Evolutionary conservation across 192 early-diverging fungal species (phyloP), one percentile per base, ranked within the genome.

Genomic region (Rhizophagus sp.): DNA sequence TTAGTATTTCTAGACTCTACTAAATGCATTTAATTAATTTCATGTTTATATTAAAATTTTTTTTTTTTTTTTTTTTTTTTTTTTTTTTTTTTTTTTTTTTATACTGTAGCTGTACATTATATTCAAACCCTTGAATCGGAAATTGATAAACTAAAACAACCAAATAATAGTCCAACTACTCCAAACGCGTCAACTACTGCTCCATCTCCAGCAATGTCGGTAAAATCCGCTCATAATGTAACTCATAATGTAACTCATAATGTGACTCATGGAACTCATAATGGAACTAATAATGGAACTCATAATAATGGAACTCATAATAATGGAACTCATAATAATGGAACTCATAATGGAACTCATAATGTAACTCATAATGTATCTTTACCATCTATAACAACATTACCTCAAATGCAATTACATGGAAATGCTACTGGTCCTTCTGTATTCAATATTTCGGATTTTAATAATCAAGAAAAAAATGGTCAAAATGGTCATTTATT

Each of bases 101-200:
- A 19, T 57, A 12, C 57, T 33, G 15, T 57, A 73, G 72, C 72
- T 7, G 72, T 50, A 8, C 72, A 73, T 33, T 73, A 73, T 36
- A 73, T 73, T 27, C 72, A 73, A n/a, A 9, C 72, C 1, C 15
- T 73, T 4, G 72, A 73, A 73, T 11, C 39, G 12, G 44, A 73
- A 61, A n/a, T 73, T 50, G n/a, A 22, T 12, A 73, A 73, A 34
- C 24, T 73, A 12, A 73, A 73, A 50, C 25, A 27, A 73, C 24
- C 72, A 19, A 22, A 3, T 39, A 41, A 22, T 39, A 22, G 17
- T 22, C 34, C 67, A 69, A 39, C 67, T 7, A 39, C 67, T 19
- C 36, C 67, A 69, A 39, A 34, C 11, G 34, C 30, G 27, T 39
- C 67, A 41, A 30, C 67, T 22, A 22, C 67, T 1, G 6, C 34